Base-by-base conservation (phyloP, 2,329 filamentous ascomycete genomes). In the Fusarium paranaense region DNA sequence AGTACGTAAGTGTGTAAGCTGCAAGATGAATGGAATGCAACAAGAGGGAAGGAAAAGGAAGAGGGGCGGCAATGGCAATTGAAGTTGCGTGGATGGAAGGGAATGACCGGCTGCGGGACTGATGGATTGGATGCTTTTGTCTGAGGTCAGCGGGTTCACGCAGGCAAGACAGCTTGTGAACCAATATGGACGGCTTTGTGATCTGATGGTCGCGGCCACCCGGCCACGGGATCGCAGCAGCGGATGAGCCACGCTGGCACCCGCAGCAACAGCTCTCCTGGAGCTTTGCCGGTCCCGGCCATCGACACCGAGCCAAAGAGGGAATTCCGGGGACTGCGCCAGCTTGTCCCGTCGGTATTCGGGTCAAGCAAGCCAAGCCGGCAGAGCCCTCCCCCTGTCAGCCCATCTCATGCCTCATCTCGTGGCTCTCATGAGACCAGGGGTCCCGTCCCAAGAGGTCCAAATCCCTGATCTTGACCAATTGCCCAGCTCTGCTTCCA, bases 91-190 rank as follows among this genome's bases (percentile, higher is more conserved):
- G 62, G 68, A 64, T 59, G 61, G 59, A 61, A 60, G 66, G 64
- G 66, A 73, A 71, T 66, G 69, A 60, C 71, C 75, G 67, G 73
- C 69, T 71, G 75, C 64, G 64, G 71, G 71, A 74, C 70, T 38
- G 70, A 70, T 62, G 70, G 47, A 52, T 52, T 52, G 47, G 18
- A 52, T 52, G 47, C 47, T 63, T 64, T 54, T 71, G 67, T 68
- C 64, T 72, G 64, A 67, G 67, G 75, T 77, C 71, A 77, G 75
- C 72, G 75, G 67, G 56, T 71, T 71, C 47, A 52, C 47, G 10
- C 47, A 52, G 47, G 27, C 27, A 52, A n/a, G 25, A n/a, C 27
- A n/a, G 27, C 18, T 47, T 52, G 47, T 52, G 47, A 52, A 52
- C 47, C 47, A 52, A 52, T 52, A 52, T 52, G 47, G 47, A 54